Conservation (phyloP, 2,329 filamentous ascomycete genomes). For the Penicillium verrucosum region DNA sequence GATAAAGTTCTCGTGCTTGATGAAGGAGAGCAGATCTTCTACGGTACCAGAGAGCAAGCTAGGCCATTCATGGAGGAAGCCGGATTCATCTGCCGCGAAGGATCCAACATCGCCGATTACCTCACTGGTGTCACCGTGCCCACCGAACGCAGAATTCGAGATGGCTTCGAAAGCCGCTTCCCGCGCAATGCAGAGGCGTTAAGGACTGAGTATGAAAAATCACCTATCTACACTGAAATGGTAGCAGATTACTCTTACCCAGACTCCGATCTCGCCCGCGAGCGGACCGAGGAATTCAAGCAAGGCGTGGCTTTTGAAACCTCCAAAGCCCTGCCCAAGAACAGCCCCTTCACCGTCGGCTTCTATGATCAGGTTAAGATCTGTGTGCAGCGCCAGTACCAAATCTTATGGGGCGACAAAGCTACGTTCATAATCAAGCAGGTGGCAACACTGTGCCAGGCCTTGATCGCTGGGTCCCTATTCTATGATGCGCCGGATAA, state of each 20-base stretch:
- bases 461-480: slow-evolving; percentile 62
- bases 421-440: slow-evolving; percentile 63
- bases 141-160: slow-evolving; percentile 46
- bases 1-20: slow-evolving; percentile 69
- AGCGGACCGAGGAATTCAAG: slow-evolving; percentile 54
- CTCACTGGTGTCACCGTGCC: slow-evolving; percentile 63
- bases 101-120: slow-evolving; percentile 64
- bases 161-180: slow-evolving; percentile 45
- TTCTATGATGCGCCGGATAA: slow-evolving; percentile 63
- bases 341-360: slow-evolving; percentile 56
- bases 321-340: slow-evolving; percentile 51
- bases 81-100: slow-evolving; percentile 61
- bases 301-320: slow-evolving; percentile 55
- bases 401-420: slow-evolving; percentile 64
- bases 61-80: slow-evolving; percentile 62
- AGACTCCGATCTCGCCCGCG: slow-evolving; percentile 46
- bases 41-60: slow-evolving; percentile 58
- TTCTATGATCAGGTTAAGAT: slow-evolving; percentile 56
- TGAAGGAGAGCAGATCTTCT: slow-evolving; percentile 63
- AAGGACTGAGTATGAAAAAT: slow-evolving; percentile 51
- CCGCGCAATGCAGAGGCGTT: slow-evolving; percentile 47
- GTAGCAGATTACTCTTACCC: slow-evolving; percentile 58
- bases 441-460: slow-evolving; percentile 55
- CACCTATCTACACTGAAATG: slow-evolving; percentile 51
- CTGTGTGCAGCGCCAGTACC: slow-evolving; percentile 59